These are phyloP conservation scores for Jatropha multifida DNA, from an alignment of 441 rosid genomes.

Conservation along the genomic window DNA sequence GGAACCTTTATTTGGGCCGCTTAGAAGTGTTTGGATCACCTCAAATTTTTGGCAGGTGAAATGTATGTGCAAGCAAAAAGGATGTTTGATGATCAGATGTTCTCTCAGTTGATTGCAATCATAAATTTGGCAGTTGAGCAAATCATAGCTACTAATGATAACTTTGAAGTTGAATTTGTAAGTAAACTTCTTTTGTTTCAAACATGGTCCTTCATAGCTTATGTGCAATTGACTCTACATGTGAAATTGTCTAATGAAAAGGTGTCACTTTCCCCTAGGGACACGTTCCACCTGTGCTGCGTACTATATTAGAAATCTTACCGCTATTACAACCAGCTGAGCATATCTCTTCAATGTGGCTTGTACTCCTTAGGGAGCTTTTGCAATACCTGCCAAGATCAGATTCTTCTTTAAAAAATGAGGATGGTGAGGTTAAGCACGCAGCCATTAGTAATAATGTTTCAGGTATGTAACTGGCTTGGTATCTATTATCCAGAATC, in stretches of 20 bases:
- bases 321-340: slow-evolving; percentile 78
- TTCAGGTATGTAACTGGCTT: slow-evolving; percentile 42
- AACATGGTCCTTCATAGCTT: not conserved
- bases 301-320: slow-evolving; percentile 75
- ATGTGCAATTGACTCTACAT: not conserved
- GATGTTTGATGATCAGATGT: slow-evolving; percentile 87
- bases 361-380: slow-evolving; percentile 65
- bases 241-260: slow-evolving; percentile 13
- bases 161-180: slow-evolving; percentile 79
- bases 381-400: slow-evolving; percentile 78
- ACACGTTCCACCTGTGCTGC: slow-evolving; percentile 76
- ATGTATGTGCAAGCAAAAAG: slow-evolving; percentile 74
- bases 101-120: slow-evolving; percentile 72
- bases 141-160: slow-evolving; percentile 51
- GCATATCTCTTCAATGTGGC: slow-evolving; percentile 88
- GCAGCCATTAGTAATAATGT: slow-evolving; percentile 37
- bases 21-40: slow-evolving; percentile 25
- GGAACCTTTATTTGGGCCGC: slow-evolving; percentile 5
- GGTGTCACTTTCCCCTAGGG: slow-evolving; percentile 51
- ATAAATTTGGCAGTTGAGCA: slow-evolving; percentile 69
- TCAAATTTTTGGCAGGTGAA: slow-evolving; percentile 64
- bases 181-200: slow-evolving; percentile 32
- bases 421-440: slow-evolving; percentile 54
- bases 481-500: slow-evolving; percentile 17
- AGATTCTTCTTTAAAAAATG: slow-evolving; percentile 45